Conservation (phyloP, 1,284 basidiomycete species). For the Erythrobasidium hasegawianum region DNA sequence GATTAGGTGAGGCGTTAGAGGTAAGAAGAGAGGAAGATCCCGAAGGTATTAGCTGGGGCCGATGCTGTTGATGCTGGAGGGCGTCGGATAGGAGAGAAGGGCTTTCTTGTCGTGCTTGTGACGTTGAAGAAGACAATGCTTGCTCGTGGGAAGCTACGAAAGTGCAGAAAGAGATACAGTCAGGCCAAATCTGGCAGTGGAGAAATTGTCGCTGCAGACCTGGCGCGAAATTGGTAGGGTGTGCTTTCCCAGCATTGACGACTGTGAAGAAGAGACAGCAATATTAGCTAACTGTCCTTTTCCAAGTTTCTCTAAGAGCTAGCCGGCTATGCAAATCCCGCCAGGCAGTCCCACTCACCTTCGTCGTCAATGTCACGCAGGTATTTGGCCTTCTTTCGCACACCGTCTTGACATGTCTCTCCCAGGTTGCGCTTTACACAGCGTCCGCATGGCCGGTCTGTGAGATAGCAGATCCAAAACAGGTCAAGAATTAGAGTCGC, state of each 20-base stretch:
- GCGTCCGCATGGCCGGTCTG: conserved; percentile 89
- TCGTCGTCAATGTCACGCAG: conserved; percentile 86
- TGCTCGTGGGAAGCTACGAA: too few species aligned
- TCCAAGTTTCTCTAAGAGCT: background rate
- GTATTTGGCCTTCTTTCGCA: conserved; percentile 97
- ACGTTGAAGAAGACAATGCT: too few species aligned
- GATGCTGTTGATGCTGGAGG: too few species aligned
- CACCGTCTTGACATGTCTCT: conserved; percentile 84
- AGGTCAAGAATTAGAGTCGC: conserved; percentile 16
- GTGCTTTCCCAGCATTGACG: conserved; percentile 39
- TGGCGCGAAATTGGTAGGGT: conserved; percentile 26
- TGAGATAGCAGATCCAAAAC: conserved; percentile 24
- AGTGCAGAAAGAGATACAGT: too few species aligned
- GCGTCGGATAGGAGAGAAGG: too few species aligned
- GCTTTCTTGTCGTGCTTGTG: too few species aligned
- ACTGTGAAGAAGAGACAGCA: conserved; percentile 37
- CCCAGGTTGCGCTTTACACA: conserved; percentile 91
- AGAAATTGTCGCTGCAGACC: background rate
- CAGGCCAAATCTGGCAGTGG: background rate
- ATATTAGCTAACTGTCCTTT: conserved; percentile 8
- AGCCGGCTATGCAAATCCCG: conserved; percentile 10
- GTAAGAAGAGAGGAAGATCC: background rate
- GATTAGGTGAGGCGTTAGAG: background rate
- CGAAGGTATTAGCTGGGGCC: background rate
- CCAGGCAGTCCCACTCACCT: conserved; percentile 55